Conservation (phyloP, 371 early-diverging fungal genomes). For the Mortierella sp. region DNA sequence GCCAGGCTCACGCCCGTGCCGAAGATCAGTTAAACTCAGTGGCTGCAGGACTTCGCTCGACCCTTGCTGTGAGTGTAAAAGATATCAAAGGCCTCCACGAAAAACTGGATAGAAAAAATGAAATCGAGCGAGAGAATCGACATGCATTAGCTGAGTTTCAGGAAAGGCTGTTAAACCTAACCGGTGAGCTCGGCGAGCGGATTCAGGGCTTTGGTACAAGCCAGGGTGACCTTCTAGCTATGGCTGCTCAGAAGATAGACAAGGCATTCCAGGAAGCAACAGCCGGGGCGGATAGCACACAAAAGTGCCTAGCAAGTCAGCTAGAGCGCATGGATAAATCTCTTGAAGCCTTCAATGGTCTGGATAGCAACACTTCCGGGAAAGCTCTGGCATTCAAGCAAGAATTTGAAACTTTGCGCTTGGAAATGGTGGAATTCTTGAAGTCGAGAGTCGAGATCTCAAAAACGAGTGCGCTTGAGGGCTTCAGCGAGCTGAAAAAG, state of each 20-base stretch:
- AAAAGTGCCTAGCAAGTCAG: slow-evolving; percentile 17
- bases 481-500: slow-evolving; percentile 30
- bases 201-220: slow-evolving; percentile 19
- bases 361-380: slow-evolving; percentile 14
- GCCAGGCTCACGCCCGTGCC: slow-evolving; percentile 65
- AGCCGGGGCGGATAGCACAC: slow-evolving; percentile 6
- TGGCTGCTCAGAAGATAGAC: slow-evolving; percentile 21
- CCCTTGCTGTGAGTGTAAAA: slow-evolving; percentile 59
- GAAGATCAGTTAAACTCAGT: slow-evolving; percentile 61
- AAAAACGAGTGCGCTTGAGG: slow-evolving; percentile 13
- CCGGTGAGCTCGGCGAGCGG: slow-evolving; percentile 17
- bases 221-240: slow-evolving; percentile 10
- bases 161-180: slow-evolving; percentile 17
- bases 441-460: slow-evolving; percentile 15
- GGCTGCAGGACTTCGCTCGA: slow-evolving; percentile 59
- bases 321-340: slow-evolving; percentile 36
- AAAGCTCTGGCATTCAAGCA: slow-evolving; percentile 15
- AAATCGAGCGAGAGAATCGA: slow-evolving; percentile 40
- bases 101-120: slow-evolving; percentile 53
- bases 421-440: slow-evolving; percentile 24
- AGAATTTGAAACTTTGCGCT: slow-evolving; percentile 23
- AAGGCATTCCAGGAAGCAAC: slow-evolving; percentile 27
- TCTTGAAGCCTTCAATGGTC: slow-evolving; percentile 3
- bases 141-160: slow-evolving; percentile 43
- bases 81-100: slow-evolving; percentile 65